phyloP scores from a whole-genome alignment of 106 monocot genomes.

The Dioscorea zingiberensis region DNA sequence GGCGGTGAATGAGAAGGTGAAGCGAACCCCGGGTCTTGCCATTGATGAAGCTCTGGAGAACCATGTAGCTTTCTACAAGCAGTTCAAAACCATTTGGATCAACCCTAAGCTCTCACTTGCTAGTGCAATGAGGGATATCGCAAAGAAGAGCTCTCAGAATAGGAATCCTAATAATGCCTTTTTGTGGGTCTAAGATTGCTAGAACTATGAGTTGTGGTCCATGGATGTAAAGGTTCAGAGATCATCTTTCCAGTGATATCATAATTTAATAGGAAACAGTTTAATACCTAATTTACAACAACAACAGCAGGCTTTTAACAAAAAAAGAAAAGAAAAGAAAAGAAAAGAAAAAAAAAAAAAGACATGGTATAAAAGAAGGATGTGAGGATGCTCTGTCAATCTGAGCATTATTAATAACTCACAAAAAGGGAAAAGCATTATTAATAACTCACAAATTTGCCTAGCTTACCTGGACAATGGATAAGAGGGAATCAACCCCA shows the following conservation, averaged over 20 bases:
- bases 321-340: no score
- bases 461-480: slow-evolving; percentile 72
- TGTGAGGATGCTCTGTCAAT: no score
- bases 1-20: slow-evolving; percentile 52
- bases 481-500: slow-evolving; percentile 87
- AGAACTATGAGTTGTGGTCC: slow-evolving; percentile 41
- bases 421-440: no score
- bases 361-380: no score
- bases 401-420: no score
- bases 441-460: neutral
- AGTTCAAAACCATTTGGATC: slow-evolving; percentile 45
- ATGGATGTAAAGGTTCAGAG: no score
- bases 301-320: no score
- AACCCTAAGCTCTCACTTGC: slow-evolving; percentile 74
- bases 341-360: no score
- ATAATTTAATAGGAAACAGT: no score
- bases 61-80: slow-evolving; percentile 41
- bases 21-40: neutral
- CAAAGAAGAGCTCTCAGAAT: slow-evolving; percentile 41
- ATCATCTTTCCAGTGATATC: no score
- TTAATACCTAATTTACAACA: no score
- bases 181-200: slow-evolving; percentile 12
- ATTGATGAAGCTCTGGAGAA: slow-evolving; percentile 37
- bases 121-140: slow-evolving; percentile 64
- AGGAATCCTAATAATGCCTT: slow-evolving; percentile 10